Evolutionary conservation across 257 asterid genomes (phyloP).

Genomic region (Solanum rostratum): DNA sequence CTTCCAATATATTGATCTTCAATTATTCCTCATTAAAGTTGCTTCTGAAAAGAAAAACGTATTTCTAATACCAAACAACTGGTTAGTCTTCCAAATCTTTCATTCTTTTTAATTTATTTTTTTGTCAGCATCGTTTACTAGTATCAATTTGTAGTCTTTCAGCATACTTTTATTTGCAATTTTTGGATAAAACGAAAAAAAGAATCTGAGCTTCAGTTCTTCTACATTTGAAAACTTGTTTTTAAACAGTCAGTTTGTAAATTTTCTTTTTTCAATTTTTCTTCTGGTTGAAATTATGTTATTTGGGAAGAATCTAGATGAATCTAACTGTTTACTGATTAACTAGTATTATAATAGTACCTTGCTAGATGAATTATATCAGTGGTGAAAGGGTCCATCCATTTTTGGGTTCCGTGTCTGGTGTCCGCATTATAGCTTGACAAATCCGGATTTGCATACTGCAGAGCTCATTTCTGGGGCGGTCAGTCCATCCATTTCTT

Average conservation of each 20-base stretch:
- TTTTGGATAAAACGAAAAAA: background rate
- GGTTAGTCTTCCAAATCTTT: background rate
- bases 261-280: too few relatives aligned
- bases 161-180: background rate
- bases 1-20: background rate
- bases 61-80: background rate
- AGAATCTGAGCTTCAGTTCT: background rate
- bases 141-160: background rate
- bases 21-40: background rate
- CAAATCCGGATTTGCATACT: too few relatives aligned
- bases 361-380: too few relatives aligned
- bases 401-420: too few relatives aligned
- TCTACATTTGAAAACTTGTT: background rate
- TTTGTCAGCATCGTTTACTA: background rate
- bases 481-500: too few relatives aligned
- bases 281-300: background rate
- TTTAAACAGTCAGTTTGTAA: background rate
- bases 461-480: too few relatives aligned
- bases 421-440: too few relatives aligned
- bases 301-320: background rate
- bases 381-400: too few relatives aligned
- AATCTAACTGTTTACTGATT: too few relatives aligned
- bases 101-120: background rate
- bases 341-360: too few relatives aligned
- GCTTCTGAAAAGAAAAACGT: background rate